Base-by-base conservation (phyloP, 228 moss, liverwort and hornwort species). In the Sphagnum fallax region DNA sequence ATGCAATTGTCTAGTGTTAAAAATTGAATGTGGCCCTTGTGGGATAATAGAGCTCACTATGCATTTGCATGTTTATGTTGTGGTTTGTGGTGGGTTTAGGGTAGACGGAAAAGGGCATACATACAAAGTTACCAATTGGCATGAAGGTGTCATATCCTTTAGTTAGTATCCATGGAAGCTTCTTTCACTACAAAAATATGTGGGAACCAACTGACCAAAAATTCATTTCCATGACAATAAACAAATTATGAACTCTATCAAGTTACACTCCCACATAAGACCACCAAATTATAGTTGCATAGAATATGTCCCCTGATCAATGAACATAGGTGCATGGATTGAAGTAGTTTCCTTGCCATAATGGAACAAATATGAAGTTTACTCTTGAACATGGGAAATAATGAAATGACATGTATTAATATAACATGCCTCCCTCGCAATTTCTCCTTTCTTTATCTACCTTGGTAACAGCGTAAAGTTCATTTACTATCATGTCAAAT, bases 101-200 rank as follows among this genome's bases (percentile, higher is more conserved):
- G 32, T 64, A 78, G 67, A 47, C 71, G 72, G 47, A 8, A 70
- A 14, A 70, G 64, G 62, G 72, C 68, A 78, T 67, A 88, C 82
- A 72, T 89, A 93, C 91, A 78, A 91, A 91, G 81, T 84, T 74
- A 83, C 93, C 89, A 62, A 93, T 91, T 52, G 93, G 91, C 73
- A 87, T 89, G 69, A 93, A 93, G 62, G 93, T 91, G 73, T 93
- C 93, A 61, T 91, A 84, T 85, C 93, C 89, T 79, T 93, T 93
- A 51, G 85, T 89, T 72, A 91, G 75, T 70, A 89, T 91, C 93
- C 93, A 93, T 52, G 93, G 93, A 66, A 91, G 91, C 10, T 90
- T 89, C 76, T 93, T 89, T 61, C 87, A 83, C 91, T 93, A 87
- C 76, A 74, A 52, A 5, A 11, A 10, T 49, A 66, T 8, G 12